Evolutionary conservation across 2,329 filamentous ascomycete species (phyloP), one percentile per base, ranked within the genome.

Genomic region (Gremmenia infestans): DNA sequence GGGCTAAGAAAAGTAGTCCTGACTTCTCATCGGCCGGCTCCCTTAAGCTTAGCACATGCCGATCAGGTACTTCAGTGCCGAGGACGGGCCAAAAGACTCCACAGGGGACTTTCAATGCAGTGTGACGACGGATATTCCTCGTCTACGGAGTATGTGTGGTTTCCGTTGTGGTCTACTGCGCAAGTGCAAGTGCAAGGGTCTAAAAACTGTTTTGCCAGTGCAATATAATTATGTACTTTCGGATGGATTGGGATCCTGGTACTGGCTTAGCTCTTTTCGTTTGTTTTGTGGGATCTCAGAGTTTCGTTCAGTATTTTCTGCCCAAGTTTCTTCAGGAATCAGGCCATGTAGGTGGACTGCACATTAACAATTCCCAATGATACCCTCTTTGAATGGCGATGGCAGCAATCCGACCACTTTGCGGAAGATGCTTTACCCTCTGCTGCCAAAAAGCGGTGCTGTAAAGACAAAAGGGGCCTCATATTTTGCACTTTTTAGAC

Each of bases 401-500:
- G 54, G 59, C 28, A 52, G 52, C 46, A 54, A 50, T 40, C 54
- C 58, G 52, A 50, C 43, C 43, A 46, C 19, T 32, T 54, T 49
- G 54, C 32, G 37, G 51, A 58, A 47, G 25, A 59, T 60, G 50
- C 22, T 52, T 22, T 56, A 54, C 22, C 47, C 42, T 37, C 45
- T 53, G 25, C 58, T 55, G 67, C 68, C 28, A 71, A 75, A 57
- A 65, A 76, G 3, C 60, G 76, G 32, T 73, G 73, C 12, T 58
- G 73, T 39, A 73, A 77, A 54, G 72, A 77, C 66, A 23, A 50
- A 17, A 14, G 72, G 72, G 58, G 73, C 72, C n/a, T 77, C 76
- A 8, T 81, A 79, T 61, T 71, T 79, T 52, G 70, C 73, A 19
- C 70, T 80, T 0, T 80, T 76, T 64, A 68, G 72, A 22, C 71